These are phyloP conservation scores for Senna tora DNA, from an alignment of 306 rosid species.

Conservation along the genomic window DNA sequence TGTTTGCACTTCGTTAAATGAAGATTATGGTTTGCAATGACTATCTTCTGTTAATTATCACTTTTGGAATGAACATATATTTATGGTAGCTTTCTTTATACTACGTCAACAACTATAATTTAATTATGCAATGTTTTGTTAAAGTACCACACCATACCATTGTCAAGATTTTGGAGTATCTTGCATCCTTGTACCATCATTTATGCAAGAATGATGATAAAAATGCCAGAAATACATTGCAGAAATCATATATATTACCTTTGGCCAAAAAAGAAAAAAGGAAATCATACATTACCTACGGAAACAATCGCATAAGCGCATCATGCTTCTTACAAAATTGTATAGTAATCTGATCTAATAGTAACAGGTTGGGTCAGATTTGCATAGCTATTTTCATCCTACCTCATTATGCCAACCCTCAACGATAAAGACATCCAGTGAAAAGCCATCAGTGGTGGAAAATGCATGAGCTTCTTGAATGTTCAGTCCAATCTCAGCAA, in stretches of 20 bases:
- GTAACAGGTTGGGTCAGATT: constrained; percentile 28
- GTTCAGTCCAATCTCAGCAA: constrained; percentile 90
- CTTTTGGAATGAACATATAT: not conserved
- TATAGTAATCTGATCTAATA: constrained; percentile 9
- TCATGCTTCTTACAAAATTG: constrained; percentile 12
- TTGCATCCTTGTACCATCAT: constrained; percentile 2
- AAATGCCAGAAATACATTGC: not conserved
- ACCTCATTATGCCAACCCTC: constrained; percentile 97
- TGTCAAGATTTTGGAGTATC: not conserved
- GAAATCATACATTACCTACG: constrained; percentile 16
- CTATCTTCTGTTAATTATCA: constrained; percentile 19
- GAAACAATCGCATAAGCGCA: constrained; percentile 25
- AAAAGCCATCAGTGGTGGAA: constrained; percentile 93
- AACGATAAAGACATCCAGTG: constrained; percentile 96
- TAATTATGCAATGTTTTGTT: constrained; percentile 8
- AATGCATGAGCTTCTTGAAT: constrained; percentile 99
- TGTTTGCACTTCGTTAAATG: not conserved
- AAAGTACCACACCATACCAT: not conserved
- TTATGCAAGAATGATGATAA: constrained; percentile 1
- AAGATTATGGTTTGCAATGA: not conserved
- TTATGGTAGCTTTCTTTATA: not conserved
- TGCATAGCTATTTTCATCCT: constrained; percentile 38
- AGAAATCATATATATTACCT: not conserved
- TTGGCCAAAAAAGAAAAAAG: too few species aligned
- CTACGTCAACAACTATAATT: not conserved